These are phyloP conservation scores for Cyberlindnera subsufficiens DNA, from an alignment of 805 yeast genomes.

Conservation along the genomic window DNA sequence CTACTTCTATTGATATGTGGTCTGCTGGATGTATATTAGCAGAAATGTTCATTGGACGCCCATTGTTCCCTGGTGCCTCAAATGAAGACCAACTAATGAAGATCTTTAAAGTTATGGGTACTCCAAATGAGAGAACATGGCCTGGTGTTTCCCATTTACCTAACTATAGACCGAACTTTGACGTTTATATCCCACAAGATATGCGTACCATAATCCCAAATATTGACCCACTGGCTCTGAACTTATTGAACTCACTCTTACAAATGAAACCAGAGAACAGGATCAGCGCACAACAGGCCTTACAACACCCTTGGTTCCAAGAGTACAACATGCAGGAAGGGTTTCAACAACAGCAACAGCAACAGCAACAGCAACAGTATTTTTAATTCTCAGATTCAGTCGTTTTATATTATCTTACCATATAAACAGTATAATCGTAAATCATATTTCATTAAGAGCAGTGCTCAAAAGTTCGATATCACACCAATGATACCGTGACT, in stretches of 20 bases:
- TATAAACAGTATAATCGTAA: too few species aligned
- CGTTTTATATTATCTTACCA: neutral
- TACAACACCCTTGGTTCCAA: constrained; percentile 87
- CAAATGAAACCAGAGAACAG: constrained; percentile 93
- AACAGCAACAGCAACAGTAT: neutral
- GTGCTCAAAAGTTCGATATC: neutral
- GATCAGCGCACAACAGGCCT: constrained; percentile 89
- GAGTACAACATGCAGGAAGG: constrained; percentile 44
- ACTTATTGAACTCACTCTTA: constrained; percentile 68
- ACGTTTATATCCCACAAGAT: constrained; percentile 85
- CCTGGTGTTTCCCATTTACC: constrained; percentile 92
- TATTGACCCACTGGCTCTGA: constrained; percentile 78
- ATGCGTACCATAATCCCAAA: constrained; percentile 69
- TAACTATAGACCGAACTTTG: constrained; percentile 80
- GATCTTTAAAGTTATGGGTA: constrained; percentile 91
- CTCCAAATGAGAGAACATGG: constrained; percentile 95
- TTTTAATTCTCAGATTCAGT: neutral
- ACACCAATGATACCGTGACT: constrained; percentile 12
- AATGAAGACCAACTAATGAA: constrained; percentile 93
- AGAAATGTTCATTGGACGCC: constrained; percentile 98
- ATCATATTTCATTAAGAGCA: too few species aligned
- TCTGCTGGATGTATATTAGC: constrained; percentile 97
- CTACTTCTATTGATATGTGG: constrained; percentile 98
- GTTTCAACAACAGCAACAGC: constrained; percentile 10
- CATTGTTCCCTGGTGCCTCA: constrained; percentile 92